Conservation (phyloP, 345 rosid genomes). For the Syzygium grande region DNA sequence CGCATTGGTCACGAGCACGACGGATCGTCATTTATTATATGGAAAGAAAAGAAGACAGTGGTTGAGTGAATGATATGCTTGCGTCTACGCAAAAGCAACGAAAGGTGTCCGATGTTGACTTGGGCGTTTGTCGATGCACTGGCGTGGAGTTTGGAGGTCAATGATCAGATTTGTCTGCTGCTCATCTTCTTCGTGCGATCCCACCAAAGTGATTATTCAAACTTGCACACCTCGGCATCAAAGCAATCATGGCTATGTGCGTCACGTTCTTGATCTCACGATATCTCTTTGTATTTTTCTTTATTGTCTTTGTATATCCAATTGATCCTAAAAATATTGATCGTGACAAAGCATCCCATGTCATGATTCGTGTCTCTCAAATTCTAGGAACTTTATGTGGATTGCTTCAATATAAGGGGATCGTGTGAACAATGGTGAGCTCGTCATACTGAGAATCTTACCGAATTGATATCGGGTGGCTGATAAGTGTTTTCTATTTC, state of each 20-base stretch:
- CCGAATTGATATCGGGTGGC: not conserved
- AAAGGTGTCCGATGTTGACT: not conserved
- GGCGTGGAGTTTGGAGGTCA: not conserved
- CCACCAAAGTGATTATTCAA: not conserved
- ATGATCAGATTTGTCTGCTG: constrained; percentile 2
- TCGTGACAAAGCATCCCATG: not conserved
- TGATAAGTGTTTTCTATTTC: not conserved
- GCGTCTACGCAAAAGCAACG: not conserved
- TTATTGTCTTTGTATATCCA: not conserved
- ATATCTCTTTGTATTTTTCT: not conserved
- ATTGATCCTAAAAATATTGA: not conserved
- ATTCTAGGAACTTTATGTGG: not conserved
- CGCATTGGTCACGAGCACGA: not conserved
- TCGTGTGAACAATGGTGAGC: not conserved
- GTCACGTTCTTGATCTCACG: not conserved
- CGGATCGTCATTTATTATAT: not conserved
- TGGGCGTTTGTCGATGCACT: not conserved
- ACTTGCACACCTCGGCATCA: not conserved
- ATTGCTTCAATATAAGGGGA: not conserved
- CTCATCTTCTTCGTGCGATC: not conserved
- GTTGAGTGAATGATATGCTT: not conserved
- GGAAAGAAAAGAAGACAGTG: not conserved
- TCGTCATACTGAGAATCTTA: not conserved
- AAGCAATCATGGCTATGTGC: not conserved
- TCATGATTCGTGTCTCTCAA: not conserved